Base-by-base conservation (phyloP, 306 rosid genomes). In the Fagus crenata region DNA sequence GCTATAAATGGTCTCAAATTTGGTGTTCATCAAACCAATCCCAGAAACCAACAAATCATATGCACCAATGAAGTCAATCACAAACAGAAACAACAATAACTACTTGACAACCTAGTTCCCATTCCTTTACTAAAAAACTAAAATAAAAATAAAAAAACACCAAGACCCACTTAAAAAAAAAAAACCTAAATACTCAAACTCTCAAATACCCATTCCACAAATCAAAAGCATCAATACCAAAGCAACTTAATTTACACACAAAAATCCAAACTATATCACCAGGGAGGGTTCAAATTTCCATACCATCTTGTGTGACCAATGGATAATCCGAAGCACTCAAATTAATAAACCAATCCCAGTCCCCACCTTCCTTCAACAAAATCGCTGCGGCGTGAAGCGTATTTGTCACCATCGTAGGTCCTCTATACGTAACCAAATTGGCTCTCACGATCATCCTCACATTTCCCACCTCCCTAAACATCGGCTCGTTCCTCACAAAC, bases 301-400 rank as follows among this genome's bases (percentile, higher is more conserved):
- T 79, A 91, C 97, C 97, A 75, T 91, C 97, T 72, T 91, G 97
- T 9, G 97, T 91, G 5, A 91, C 90, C 80, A 91, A 36, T 41
- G 97, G 97, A 72, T 89, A 91, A 69, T 91, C 97, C 1, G 93
- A 89, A 73, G 97, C 92, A 73, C 95, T 88, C 67, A 90, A 80
- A 81, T 90, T 90, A 54, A 90, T 86, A 46, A 90, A 90, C 97
- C 97, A 89, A 80, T 91, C 97, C 97, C 97, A 91, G 1, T 91
- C 87, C 28, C 84, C 87, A 63, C 90, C 93, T 43, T 85, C 87
- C 83, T 72, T 87, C 63, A 91, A 69, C 86, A 91, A 84, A 75
- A 86, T 80, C 33, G 97, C 87, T 3, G 93, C 93, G 31, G 93
- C 97, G 61, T 89, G 97, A 59, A 91, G 92, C 41, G 93, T 89